Evolutionary conservation across 129 eudicot species (phyloP).

Genomic region (Logfia minima): DNA sequence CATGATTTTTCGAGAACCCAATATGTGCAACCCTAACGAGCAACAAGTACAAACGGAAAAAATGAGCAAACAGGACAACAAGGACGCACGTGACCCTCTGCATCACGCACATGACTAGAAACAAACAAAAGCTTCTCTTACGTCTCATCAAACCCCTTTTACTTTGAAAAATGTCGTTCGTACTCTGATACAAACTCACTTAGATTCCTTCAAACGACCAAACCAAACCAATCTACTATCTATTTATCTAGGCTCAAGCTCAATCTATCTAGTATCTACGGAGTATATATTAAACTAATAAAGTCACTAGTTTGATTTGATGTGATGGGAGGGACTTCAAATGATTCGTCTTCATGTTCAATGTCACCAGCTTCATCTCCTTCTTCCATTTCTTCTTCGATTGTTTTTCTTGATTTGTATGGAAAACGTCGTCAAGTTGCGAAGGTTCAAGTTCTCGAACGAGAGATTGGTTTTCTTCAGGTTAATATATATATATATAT

Average conservation of each 20-base stretch:
- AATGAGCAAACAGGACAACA: background rate
- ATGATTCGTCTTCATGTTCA: slow-evolving; percentile 33
- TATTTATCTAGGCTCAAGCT: too few species aligned
- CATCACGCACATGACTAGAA: background rate
- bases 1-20: too few species aligned
- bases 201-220: background rate
- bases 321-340: slow-evolving; percentile 30
- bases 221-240: background rate
- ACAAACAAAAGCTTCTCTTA: background rate
- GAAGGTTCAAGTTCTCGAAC: slow-evolving; percentile 39
- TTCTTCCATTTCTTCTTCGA: slow-evolving; percentile 13
- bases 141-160: slow-evolving; percentile 2
- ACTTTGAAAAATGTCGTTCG: background rate
- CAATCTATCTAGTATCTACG: background rate
- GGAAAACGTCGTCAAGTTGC: slow-evolving; percentile 41
- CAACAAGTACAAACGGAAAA: background rate
- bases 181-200: slow-evolving; percentile 12
- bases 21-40: background rate
- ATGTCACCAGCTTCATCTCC: slow-evolving; percentile 35
- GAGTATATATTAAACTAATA: background rate
- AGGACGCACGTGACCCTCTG: slow-evolving; percentile 4
- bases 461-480: slow-evolving; percentile 39
- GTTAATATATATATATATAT: background rate
- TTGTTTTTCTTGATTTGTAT: slow-evolving; percentile 34
- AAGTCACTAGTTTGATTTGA: background rate